Evolutionary conservation across 1,284 basidiomycete genomes (phyloP), one percentile per base, ranked within the genome.

Genomic region (Erythrobasidium hasegawianum): DNA sequence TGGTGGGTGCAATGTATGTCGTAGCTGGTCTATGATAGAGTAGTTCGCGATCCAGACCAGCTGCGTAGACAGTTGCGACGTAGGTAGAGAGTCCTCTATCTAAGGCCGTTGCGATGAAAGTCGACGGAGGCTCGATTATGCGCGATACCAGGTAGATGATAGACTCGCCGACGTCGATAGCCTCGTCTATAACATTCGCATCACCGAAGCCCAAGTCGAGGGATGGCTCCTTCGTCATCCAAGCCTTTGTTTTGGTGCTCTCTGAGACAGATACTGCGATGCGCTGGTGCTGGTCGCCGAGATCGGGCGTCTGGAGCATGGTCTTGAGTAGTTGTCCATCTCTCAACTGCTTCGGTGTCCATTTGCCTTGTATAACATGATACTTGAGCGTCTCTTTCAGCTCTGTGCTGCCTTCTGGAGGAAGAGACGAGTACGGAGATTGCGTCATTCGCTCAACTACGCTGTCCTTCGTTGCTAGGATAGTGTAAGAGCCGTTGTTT

Each of bases 111-210:
- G 89, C 84, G 40, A 97, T 80, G 14, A 87, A 83, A 75, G 94
- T 89, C 0, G 83, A 80, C 0, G 96, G 96, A 14, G 90, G 89
- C 7, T 85, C 81, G 22, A 97, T 81, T 0, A 93, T 85, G 38
- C 86, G 84, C 0, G 91, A 89, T 50, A 97, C 80, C 71, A 97
- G 87, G 78, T 98, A 99, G 70, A 99, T 87, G 69, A 94, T 76
- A 7, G 87, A 86, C 64, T 88, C 87, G 68, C 89, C 84, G 64
- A 87, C 80, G 69, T 85, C 80, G 69, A 91, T 88, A 87, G 74
- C 86, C 40, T 88, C 85, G 10, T 86, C 87, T 65, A 95, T 82
- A 16, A 89, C 85, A 47, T 86, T 85, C 7, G 88, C 90, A 18
- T 88, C 91, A 26, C 87, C 90, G 75, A 97, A 97, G 13, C 85